phyloP scores from a whole-genome alignment of 176 grass and related monocot genomes.

The Triticum dicoccoides region DNA sequence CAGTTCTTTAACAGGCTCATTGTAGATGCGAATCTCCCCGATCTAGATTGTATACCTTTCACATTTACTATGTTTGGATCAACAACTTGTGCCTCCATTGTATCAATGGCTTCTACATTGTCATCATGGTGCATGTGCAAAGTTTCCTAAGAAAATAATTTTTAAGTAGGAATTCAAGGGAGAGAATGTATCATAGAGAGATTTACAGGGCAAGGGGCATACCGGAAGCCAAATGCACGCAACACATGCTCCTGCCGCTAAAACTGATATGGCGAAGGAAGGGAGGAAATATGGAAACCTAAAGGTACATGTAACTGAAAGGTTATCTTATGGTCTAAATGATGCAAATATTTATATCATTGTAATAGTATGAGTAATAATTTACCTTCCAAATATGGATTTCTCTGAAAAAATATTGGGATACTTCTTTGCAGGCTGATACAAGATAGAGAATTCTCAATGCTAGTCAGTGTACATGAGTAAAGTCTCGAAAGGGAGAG shows the following conservation, averaged over 20 bases:
- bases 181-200: background rate
- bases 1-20: slow-evolving; percentile 44
- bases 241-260: slow-evolving; percentile 46
- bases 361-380: background rate
- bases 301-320: slow-evolving; percentile 9
- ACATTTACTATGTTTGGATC: slow-evolving; percentile 5
- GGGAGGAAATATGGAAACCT: slow-evolving; percentile 77
- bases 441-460: slow-evolving; percentile 19
- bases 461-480: background rate
- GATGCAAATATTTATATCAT: background rate
- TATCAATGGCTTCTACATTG: slow-evolving; percentile 35
- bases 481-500: background rate
- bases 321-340: background rate
- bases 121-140: slow-evolving; percentile 51
- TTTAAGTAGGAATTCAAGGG: background rate
- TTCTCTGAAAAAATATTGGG: slow-evolving; percentile 45
- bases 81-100: slow-evolving; percentile 36
- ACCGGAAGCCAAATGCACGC: slow-evolving; percentile 70
- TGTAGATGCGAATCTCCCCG: background rate
- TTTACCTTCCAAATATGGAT: slow-evolving; percentile 61
- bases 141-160: slow-evolving; percentile 50
- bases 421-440: slow-evolving; percentile 54
- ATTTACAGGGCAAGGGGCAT: background rate
- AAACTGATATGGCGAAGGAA: slow-evolving; percentile 47
- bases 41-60: slow-evolving; percentile 10